Base-by-base conservation (phyloP, 352 stramenopile species). In the Phytophthora sansomeana region DNA sequence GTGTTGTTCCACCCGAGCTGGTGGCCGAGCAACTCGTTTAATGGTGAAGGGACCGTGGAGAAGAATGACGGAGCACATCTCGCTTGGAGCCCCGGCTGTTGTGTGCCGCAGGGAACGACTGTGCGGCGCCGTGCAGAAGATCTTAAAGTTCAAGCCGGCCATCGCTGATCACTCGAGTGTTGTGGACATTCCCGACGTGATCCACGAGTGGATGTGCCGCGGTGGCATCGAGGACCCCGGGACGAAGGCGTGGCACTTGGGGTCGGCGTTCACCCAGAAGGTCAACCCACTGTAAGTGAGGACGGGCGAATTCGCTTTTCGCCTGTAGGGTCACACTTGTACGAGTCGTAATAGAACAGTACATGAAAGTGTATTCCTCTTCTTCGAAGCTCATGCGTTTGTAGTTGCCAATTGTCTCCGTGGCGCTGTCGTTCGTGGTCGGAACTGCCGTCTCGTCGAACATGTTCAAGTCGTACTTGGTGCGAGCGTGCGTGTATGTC, bases 191-290 rank as follows among this genome's bases (percentile, higher is more conserved):
- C 56, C 65, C 13, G 59, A 77, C 19, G 74, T 81, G 61, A 70
- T 75, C 21, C 79, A 91, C 52, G 80, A 78, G 16, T 89, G 75
- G 77, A 77, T 87, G 38, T 75, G 77, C 64, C 79, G 79, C 44
- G 77, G 77, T 16, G 81, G 87, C 46, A 51, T 87, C 26, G 44
- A 74, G 5, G 67, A 87, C 52, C 41, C 66, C 8, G 55, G 47
- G 9, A 57, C 76, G 46, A 85, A 83, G 67, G 78, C 77, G 6
- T 89, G 83, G 70, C 57, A 80, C 48, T 41, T 62, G 21, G 78
- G 74, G 19, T 72, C 64, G 67, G 68, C 75, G 52, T 84, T 85
- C 54, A 76, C 81, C 35, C 63, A 80, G 67, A 76, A 55, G 16
- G 52, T 73, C 10, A 75, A 65, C 29, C 66, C 56, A 35, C n/a